Conservation (phyloP, 2,329 filamentous ascomycete genomes). For the Neopestalotiopsis sp. region DNA sequence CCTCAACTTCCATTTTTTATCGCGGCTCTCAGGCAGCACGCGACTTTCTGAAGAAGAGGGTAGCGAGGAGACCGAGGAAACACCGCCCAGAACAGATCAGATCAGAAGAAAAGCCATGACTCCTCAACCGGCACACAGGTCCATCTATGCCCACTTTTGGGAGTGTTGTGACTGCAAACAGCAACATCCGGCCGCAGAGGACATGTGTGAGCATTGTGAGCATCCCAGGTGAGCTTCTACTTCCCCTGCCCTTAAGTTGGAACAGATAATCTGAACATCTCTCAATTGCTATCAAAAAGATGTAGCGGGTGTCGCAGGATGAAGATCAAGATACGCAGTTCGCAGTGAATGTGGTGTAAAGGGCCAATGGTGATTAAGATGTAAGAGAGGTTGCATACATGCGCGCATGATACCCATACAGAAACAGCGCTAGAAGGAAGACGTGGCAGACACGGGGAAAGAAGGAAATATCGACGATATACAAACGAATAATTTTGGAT, state of each 20-base stretch:
- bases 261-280: not conserved
- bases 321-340: not conserved
- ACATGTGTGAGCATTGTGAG: conserved; percentile 3
- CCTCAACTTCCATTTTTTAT: too few relatives aligned
- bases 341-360: not conserved
- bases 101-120: not conserved
- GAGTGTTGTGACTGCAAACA: conserved; percentile 5
- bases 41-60: too few relatives aligned
- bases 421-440: too few relatives aligned
- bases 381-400: too few relatives aligned
- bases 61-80: too few relatives aligned
- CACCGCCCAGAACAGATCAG: too few relatives aligned
- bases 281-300: not conserved
- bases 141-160: conserved; percentile 1
- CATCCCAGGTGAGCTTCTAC: not conserved
- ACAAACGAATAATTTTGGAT: too few relatives aligned
- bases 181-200: not conserved
- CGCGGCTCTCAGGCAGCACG: too few relatives aligned
- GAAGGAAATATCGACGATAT: not conserved
- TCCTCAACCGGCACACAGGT: not conserved
- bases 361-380: too few relatives aligned
- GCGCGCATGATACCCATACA: too few relatives aligned
- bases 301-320: not conserved
- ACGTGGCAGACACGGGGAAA: not conserved
- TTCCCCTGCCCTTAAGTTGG: not conserved